Percentiles rank a stretch among this genome's conserved stretches.
Conservation (phyloP, 495 filamentous ascomycete species). For the Aspergillus carlsbadensis region DNA sequence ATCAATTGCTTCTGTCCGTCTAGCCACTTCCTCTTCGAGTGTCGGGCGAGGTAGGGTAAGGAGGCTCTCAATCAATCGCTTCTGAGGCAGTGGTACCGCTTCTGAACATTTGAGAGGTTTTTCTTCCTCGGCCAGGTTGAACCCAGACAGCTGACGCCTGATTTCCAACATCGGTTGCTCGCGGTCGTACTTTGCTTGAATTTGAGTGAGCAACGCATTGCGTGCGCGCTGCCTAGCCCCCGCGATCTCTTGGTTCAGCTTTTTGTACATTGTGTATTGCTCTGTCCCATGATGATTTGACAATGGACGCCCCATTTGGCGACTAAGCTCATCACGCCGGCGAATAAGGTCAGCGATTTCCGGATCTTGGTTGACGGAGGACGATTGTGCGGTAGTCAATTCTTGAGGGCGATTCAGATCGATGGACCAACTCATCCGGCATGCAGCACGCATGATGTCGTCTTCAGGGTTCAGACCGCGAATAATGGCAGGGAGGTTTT, state of each 20-base stretch:
- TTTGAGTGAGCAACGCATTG: slow-evolving; percentile 25
- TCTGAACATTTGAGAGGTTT: slow-evolving; percentile 25
- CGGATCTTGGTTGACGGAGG: slow-evolving; percentile 28
- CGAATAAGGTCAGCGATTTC: slow-evolving; percentile 22
- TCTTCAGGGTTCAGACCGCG: slow-evolving; percentile 30
- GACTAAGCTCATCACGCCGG: slow-evolving; percentile 21
- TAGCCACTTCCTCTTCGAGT: slow-evolving; percentile 32
- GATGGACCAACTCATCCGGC: slow-evolving; percentile 32
- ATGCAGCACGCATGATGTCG: slow-evolving; percentile 32
- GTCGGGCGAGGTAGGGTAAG: slow-evolving; percentile 30
- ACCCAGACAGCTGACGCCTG: slow-evolving; percentile 21
- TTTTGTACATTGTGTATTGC: slow-evolving; percentile 26
- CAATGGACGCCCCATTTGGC: slow-evolving; percentile 17
- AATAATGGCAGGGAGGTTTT: slow-evolving; percentile 32
- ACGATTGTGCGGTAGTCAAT: slow-evolving; percentile 28
- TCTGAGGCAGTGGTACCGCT: slow-evolving; percentile 23
- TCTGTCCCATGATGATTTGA: slow-evolving; percentile 21
- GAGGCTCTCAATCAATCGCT: slow-evolving; percentile 31
- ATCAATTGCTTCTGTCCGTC: slow-evolving; percentile 32
- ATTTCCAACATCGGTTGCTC: slow-evolving; percentile 33
- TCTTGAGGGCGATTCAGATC: slow-evolving; percentile 31
- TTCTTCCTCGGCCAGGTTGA: slow-evolving; percentile 22
- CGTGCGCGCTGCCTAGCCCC: slow-evolving; percentile 24
- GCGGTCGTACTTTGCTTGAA: slow-evolving; percentile 25
- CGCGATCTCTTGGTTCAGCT: slow-evolving; percentile 24